phyloP scores from a whole-genome alignment of 331 rosid species.

The Phaseolus coccineus region DNA sequence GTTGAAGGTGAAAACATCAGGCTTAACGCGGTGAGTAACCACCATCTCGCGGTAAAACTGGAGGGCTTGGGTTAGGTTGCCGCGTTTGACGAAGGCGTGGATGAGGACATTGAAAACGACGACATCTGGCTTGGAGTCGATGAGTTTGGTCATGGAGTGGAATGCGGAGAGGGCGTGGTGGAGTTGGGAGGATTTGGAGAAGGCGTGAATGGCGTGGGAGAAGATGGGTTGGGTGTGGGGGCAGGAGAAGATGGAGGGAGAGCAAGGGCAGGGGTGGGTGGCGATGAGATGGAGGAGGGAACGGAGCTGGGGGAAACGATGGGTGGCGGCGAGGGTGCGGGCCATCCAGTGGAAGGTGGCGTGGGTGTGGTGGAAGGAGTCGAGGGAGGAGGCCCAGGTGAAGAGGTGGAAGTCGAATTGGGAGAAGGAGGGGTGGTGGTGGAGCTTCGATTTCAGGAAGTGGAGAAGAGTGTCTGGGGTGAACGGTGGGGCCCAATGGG shows the following conservation, averaged over 20 bases:
- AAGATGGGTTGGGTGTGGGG: constrained; percentile 70
- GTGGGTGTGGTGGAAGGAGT: constrained; percentile 86
- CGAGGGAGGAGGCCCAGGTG: constrained; percentile 81
- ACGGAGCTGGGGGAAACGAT: constrained; percentile 63
- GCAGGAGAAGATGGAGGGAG: constrained; percentile 84
- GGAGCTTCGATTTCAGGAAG: constrained; percentile 85
- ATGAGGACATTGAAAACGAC: constrained; percentile 69
- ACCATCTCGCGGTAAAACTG: constrained; percentile 67
- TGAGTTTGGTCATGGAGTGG: constrained; percentile 64
- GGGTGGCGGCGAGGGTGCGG: constrained; percentile 63
- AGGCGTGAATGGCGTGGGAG: constrained; percentile 62
- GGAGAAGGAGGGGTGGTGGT: constrained; percentile 76
- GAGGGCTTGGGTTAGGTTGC: constrained; percentile 56
- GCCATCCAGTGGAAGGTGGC: constrained; percentile 83
- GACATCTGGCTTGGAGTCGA: constrained; percentile 77
- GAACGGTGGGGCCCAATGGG: constrained; percentile 69
- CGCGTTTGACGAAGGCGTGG: constrained; percentile 81
- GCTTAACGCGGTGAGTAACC: constrained; percentile 62
- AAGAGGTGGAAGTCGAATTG: constrained; percentile 85
- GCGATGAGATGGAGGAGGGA: constrained; percentile 64
- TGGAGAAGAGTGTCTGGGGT: constrained; percentile 67
- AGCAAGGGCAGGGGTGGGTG: constrained; percentile 79
- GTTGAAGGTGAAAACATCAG: constrained; percentile 80
- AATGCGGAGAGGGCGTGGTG: constrained; percentile 66
- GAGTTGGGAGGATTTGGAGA: constrained; percentile 63